Evolutionary conservation across 352 stramenopile species (phyloP).

Genomic region (Phytophthora cryptogea): DNA sequence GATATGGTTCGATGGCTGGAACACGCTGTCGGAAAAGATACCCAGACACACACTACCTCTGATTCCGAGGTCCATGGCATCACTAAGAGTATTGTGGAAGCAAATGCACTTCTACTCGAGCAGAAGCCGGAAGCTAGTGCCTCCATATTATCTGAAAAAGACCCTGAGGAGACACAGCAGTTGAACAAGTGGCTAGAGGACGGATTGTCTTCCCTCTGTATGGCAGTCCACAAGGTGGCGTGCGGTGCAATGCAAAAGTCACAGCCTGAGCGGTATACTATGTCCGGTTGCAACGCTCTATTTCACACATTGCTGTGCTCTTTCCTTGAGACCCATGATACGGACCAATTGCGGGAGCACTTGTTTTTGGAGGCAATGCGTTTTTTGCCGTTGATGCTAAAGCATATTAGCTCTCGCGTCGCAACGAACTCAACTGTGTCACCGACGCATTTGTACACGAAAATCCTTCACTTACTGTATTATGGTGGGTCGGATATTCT

Average conservation of each 20-base stretch:
- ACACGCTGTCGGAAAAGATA: slow-evolving; percentile 26
- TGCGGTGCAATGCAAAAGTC: slow-evolving; percentile 85
- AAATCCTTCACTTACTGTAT: slow-evolving; percentile 69
- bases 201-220: slow-evolving; percentile 77
- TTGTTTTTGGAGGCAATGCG: slow-evolving; percentile 74
- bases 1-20: slow-evolving; percentile 60
- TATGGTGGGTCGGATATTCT: slow-evolving; percentile 79
- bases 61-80: slow-evolving; percentile 5
- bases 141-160: slow-evolving; percentile 13
- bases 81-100: slow-evolving; percentile 26
- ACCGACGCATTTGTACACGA: slow-evolving; percentile 30
- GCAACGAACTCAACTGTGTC: slow-evolving; percentile 30
- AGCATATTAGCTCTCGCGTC: slow-evolving; percentile 46
- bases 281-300: slow-evolving; percentile 73
- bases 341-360: slow-evolving; percentile 68
- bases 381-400: slow-evolving; percentile 75
- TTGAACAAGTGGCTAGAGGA: slow-evolving; percentile 66
- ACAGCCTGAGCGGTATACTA: slow-evolving; percentile 77
- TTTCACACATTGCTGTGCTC: slow-evolving; percentile 84
- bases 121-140: slow-evolving; percentile 33
- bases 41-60: background rate
- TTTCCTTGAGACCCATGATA: slow-evolving; percentile 61
- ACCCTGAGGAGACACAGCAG: slow-evolving; percentile 27
- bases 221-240: slow-evolving; percentile 85
- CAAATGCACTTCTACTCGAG: slow-evolving; percentile 33